A percentile compares a stretch with the other conserved stretches of the same genome.
Evolutionary conservation across 169 alveolate species (phyloP).

Genomic region (Cryptosporidium xiaoi): DNA sequence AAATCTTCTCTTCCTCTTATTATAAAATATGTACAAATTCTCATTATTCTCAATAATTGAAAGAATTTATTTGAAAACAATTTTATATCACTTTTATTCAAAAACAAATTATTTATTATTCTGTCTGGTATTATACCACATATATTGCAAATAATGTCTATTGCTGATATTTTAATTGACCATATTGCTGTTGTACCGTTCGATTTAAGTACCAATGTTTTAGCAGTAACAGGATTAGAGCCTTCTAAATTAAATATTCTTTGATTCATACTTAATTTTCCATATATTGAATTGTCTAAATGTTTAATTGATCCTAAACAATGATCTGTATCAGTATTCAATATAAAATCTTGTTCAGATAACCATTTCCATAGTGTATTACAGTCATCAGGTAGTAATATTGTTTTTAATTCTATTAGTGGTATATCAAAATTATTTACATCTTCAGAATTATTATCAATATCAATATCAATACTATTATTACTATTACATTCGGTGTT

Average conservation of each 20-base stretch:
- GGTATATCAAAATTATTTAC: constrained; percentile 3
- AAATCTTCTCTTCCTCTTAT: constrained; percentile 83
- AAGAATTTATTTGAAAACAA: constrained; percentile 76
- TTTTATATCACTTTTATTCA: not conserved
- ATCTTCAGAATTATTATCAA: not conserved
- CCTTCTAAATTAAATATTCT: constrained; percentile 79
- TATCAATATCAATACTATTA: not conserved
- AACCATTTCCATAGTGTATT: constrained; percentile 65
- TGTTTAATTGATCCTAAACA: constrained; percentile 20
- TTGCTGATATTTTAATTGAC: constrained; percentile 79
- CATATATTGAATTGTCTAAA: constrained; percentile 62
- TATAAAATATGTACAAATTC: constrained; percentile 84
- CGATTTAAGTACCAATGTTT: constrained; percentile 68
- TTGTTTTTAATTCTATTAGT: constrained; percentile 30
- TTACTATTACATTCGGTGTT: not conserved
- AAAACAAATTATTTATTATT: constrained; percentile 42
- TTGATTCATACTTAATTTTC: constrained; percentile 68
- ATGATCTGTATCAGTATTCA: not conserved
- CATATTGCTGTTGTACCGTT: constrained; percentile 78
- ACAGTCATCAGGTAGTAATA: constrained; percentile 19
- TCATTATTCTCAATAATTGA: constrained; percentile 81
- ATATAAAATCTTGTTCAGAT: constrained; percentile 30
- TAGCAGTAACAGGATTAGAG: constrained; percentile 77
- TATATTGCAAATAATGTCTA: constrained; percentile 80
- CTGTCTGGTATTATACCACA: constrained; percentile 81